Evolutionary conservation across 805 yeast species (phyloP).

Genomic region (Saturnispora mendoncae): DNA sequence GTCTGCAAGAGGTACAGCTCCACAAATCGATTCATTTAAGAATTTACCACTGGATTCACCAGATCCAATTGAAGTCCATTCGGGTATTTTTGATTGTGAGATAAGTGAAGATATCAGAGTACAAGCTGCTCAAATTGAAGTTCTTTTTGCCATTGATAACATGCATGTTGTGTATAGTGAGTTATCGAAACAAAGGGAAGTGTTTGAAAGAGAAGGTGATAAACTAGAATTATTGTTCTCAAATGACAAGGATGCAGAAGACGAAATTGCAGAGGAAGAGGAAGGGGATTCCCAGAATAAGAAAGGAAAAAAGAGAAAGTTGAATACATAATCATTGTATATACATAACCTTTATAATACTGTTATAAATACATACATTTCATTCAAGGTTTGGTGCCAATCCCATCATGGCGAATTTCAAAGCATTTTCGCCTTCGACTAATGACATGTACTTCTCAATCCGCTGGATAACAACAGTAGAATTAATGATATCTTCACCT

Average conservation of each 20-base stretch:
- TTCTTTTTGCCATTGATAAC: conserved; percentile 57
- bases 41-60: conserved; percentile 14
- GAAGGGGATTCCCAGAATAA: background rate
- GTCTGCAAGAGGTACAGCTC: conserved; percentile 19
- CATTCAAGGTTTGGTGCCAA: conserved; percentile 48
- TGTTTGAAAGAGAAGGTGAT: conserved; percentile 24
- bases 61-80: conserved; percentile 16
- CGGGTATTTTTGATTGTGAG: conserved; percentile 19
- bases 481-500: conserved; percentile 42
- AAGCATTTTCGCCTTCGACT: conserved; percentile 49
- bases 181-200: conserved; percentile 30
- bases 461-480: conserved; percentile 40
- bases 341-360: background rate
- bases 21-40: conserved; percentile 1
- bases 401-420: conserved; percentile 72
- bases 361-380: conserved; percentile 1
- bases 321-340: background rate
- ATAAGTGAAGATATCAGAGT: conserved; percentile 14
- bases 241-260: conserved; percentile 19
- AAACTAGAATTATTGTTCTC: conserved; percentile 22
- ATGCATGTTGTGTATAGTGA: conserved; percentile 42
- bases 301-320: conserved; percentile 6
- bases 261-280: background rate
- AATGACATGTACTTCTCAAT: conserved; percentile 59
- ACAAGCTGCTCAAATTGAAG: conserved; percentile 22